Evolutionary conservation across 305 asterid genomes (phyloP), one percentile per base, ranked within the genome.

Genomic region (Fraxinus angustifolia): DNA sequence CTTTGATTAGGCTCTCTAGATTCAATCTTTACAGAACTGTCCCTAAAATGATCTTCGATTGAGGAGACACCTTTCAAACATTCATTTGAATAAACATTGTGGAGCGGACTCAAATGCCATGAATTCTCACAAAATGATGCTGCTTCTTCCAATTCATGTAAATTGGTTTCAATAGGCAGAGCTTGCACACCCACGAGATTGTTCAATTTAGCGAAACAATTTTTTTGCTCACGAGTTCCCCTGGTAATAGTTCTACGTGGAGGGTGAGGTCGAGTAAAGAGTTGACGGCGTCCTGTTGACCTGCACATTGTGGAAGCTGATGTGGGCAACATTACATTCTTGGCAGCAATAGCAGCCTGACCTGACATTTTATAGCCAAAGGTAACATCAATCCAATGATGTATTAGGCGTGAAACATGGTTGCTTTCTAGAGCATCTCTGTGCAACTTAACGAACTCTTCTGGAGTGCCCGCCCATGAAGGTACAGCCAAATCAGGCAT

Each of bases 301-400:
- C 93, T 91, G 45, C 89, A 91, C 77, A 65, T 80, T 26, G 81
- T 82, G 71, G 97, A 88, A 78, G 89, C 82, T 67, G 97, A 90
- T 73, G 95, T 86, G 36, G 97, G 94, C 87, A 96, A 84, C 97
- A 94, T 94, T 76, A 96, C 98, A 84, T 96, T 96, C 86, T 96
- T 96, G 77, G 99, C 97, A 79, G 89, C 89, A 87, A 96, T 71
- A 75, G 99, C 96, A 81, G 98, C 98, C 76, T 88, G 91, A 78
- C 99, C 99, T 21, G 93, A 91, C 96, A 96, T 93, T 89, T 96
- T 93, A 90, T 92, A 93, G 33, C 99, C 98, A 85, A 96, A 96
- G 83, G 96, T 96, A 83, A 96, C 91, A 83, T 96, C 98, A 83
- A 96, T 94, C 99, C 99, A 96, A 71, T 92, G 87, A 89, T 96